Percentiles rank a stretch among this genome's conserved stretches.
phyloP scores from a whole-genome alignment of 768 basidiomycete genomes.

The Cystofilobasidium capitatum region DNA sequence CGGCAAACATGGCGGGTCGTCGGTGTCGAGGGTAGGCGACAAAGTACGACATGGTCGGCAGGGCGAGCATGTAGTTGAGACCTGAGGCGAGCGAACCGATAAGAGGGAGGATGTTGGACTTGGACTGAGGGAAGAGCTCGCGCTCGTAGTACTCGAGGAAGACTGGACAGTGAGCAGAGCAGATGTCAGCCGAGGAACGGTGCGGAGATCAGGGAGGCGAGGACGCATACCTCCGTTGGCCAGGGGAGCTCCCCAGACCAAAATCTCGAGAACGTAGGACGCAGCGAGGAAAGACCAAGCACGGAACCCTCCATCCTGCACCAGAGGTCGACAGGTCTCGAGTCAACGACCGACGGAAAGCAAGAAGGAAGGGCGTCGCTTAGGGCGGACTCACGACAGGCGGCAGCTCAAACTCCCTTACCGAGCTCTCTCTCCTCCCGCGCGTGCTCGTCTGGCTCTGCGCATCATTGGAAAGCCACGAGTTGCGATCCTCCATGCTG shows the following conservation, averaged over 20 bases:
- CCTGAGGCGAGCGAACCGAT: background rate
- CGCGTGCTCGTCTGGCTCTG: background rate
- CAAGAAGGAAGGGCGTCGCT: too few relatives aligned
- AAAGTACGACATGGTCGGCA: background rate
- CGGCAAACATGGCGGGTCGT: background rate
- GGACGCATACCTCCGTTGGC: too few relatives aligned
- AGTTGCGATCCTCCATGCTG: too few relatives aligned
- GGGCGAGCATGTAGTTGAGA: background rate
- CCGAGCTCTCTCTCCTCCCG: background rate
- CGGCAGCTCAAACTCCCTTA: conserved; percentile 11
- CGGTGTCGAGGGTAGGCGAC: background rate
- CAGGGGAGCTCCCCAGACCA: conserved; percentile 6
- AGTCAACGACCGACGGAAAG: too few relatives aligned
- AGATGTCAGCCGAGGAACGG: too few relatives aligned
- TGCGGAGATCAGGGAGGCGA: too few relatives aligned
- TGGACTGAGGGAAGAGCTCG: background rate
- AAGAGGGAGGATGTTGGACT: background rate
- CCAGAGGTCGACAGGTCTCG: background rate
- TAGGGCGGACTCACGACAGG: background rate
- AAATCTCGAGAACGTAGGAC: background rate
- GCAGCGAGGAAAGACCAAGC: conserved; percentile 8
- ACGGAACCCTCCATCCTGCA: conserved; percentile 3
- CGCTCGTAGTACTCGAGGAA: conserved; percentile 8
- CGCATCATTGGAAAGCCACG: too few relatives aligned
- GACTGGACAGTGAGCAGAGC: too few relatives aligned